These are phyloP conservation scores for Ceratocystis cubensis DNA, from an alignment of 2,329 filamentous ascomycete genomes.

Conservation along the genomic window DNA sequence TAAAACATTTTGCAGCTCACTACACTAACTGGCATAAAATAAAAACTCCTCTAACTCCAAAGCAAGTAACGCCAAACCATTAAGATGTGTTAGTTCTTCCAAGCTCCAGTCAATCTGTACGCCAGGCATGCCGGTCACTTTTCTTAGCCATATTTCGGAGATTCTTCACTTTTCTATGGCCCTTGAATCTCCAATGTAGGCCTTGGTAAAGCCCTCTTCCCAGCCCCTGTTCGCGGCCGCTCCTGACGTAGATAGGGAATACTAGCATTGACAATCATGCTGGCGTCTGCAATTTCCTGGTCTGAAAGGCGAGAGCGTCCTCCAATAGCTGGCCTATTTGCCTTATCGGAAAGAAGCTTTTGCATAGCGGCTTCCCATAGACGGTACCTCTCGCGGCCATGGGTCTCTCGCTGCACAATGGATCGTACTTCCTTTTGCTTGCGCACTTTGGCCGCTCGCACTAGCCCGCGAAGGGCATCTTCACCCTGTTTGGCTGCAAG, in stretches of 20 bases:
- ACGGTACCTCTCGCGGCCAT: conserved; percentile 43
- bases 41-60: conserved; percentile 1
- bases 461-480: conserved; percentile 46
- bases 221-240: conserved; percentile 16
- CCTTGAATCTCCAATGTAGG: conserved; percentile 17
- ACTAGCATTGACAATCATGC: conserved; percentile 46
- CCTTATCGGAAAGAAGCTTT: conserved; percentile 36
- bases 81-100: neutral
- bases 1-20: neutral
- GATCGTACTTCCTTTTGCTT: conserved; percentile 52
- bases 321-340: neutral
- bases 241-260: conserved; percentile 18
- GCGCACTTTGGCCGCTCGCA: conserved; percentile 50
- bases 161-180: neutral
- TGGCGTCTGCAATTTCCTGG: conserved; percentile 47
- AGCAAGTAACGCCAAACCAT: neutral
- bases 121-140: neutral
- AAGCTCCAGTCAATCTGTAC: neutral
- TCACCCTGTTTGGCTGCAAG: conserved; percentile 50
- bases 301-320: conserved; percentile 17
- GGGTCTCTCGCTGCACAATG: conserved; percentile 39
- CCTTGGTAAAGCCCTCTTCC: conserved; percentile 15
- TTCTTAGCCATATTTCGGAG: neutral
- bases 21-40: neutral
- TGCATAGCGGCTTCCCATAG: conserved; percentile 52